These are phyloP conservation scores for Grifola frondosa DNA, from an alignment of 1,284 basidiomycete species.

Conservation along the genomic window DNA sequence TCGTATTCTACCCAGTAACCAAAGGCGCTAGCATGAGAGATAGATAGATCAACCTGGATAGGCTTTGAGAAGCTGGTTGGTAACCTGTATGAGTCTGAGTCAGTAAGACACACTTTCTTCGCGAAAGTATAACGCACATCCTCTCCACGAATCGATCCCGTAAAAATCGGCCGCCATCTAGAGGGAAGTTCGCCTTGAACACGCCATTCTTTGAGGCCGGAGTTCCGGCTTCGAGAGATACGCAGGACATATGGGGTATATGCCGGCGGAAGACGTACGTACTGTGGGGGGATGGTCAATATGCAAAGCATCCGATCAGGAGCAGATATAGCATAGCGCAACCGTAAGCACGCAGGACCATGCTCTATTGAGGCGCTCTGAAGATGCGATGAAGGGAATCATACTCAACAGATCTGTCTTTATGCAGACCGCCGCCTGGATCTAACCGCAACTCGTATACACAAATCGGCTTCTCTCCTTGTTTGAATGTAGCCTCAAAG, in stretches of 20 bases:
- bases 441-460: constrained; percentile 86
- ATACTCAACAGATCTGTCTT: constrained; percentile 72
- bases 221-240: constrained; percentile 85
- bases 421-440: constrained; percentile 83
- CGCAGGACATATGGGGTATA: constrained; percentile 84
- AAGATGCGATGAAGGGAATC: constrained; percentile 5
- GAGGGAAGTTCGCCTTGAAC: constrained; percentile 91
- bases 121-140: constrained; percentile 50
- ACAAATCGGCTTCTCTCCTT: constrained; percentile 62
- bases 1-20: constrained; percentile 92
- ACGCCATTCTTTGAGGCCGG: constrained; percentile 83
- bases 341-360: no score
- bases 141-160: constrained; percentile 75
- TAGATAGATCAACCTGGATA: constrained; percentile 89
- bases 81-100: constrained; percentile 47
- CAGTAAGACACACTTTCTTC: constrained; percentile 5
- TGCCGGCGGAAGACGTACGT: constrained; percentile 89
- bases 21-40: constrained; percentile 92
- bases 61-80: constrained; percentile 82
- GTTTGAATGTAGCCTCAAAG: constrained; percentile 59
- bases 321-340: background rate
- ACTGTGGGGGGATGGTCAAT: constrained; percentile 49
- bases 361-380: no score
- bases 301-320: no score
- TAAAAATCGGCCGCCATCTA: constrained; percentile 85